phyloP scores from a whole-genome alignment of 1,139 yeast species.

The Cylindricascospora bacillispora region DNA sequence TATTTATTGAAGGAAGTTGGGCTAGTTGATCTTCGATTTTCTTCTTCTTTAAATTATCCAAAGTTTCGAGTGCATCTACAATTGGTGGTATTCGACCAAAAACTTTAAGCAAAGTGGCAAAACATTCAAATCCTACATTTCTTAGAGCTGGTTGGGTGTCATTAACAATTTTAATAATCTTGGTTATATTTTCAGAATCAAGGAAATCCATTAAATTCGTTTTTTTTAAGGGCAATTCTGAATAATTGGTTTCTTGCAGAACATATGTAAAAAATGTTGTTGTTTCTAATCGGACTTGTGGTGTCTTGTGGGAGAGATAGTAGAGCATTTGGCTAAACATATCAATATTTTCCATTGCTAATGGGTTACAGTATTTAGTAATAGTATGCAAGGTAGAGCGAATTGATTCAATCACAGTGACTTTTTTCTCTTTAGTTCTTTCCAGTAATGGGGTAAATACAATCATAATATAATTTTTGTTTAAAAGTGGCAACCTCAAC shows the following conservation, averaged over 20 bases:
- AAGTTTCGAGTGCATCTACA: slow-evolving; percentile 40
- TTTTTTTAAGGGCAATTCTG: not conserved
- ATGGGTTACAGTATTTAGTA: slow-evolving; percentile 26
- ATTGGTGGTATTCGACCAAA: slow-evolving; percentile 36
- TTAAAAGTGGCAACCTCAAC: slow-evolving; percentile 39
- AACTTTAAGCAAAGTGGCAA: slow-evolving; percentile 75
- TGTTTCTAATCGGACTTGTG: slow-evolving; percentile 66
- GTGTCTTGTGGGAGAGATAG: slow-evolving; percentile 65
- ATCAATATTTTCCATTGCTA: slow-evolving; percentile 33
- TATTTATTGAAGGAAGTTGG: too few species aligned
- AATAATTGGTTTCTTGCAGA: slow-evolving; percentile 29
- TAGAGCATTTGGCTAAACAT: slow-evolving; percentile 49
- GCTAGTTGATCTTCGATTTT: slow-evolving; percentile 48
- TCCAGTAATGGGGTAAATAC: slow-evolving; percentile 60
- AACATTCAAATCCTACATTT: slow-evolving; percentile 61
- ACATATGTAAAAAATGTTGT: slow-evolving; percentile 56
- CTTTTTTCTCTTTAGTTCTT: slow-evolving; percentile 81
- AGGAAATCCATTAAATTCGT: slow-evolving; percentile 27
- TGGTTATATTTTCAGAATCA: slow-evolving; percentile 28
- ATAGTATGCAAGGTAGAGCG: slow-evolving; percentile 53
- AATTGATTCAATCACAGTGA: slow-evolving; percentile 60
- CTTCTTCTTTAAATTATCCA: slow-evolving; percentile 62
- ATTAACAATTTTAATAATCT: slow-evolving; percentile 42
- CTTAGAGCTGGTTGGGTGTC: slow-evolving; percentile 86
- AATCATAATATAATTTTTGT: slow-evolving; percentile 35